phyloP scores from a whole-genome alignment of 2,329 filamentous ascomycete species.

The Nigrograna mackinnonii region DNA sequence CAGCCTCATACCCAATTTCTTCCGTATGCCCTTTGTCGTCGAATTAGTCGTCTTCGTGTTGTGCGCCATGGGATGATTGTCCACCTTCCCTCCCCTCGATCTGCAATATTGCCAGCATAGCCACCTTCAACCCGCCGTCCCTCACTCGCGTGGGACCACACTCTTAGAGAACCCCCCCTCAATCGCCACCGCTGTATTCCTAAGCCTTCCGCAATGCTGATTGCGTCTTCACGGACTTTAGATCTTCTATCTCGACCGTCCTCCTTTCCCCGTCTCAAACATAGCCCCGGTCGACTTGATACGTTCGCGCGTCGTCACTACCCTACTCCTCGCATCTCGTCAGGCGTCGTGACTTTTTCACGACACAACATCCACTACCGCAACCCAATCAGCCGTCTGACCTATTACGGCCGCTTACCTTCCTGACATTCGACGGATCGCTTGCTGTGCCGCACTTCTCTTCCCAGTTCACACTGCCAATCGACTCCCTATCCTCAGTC shows the following conservation, averaged over 20 bases:
- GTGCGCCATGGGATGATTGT: slow-evolving; percentile 8
- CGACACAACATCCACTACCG: slow-evolving; percentile 11
- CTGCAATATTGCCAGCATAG: slow-evolving; percentile 16
- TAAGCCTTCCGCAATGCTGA: slow-evolving; percentile 34
- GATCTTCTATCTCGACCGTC: slow-evolving; percentile 14
- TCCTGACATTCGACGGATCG: neutral
- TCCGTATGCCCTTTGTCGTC: slow-evolving; percentile 11
- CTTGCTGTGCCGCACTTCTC: too few relatives aligned
- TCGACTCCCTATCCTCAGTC: too few relatives aligned
- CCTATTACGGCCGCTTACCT: neutral
- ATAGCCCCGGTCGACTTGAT: slow-evolving; percentile 28
- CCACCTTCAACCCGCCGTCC: slow-evolving; percentile 10
- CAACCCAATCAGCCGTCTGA: neutral
- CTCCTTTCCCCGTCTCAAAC: slow-evolving; percentile 10
- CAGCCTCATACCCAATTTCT: slow-evolving; percentile 7
- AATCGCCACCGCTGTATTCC: slow-evolving; percentile 20
- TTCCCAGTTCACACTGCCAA: too few relatives aligned
- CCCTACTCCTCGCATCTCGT: slow-evolving; percentile 10
- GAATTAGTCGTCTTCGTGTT: slow-evolving; percentile 5
- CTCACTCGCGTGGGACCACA: slow-evolving; percentile 24
- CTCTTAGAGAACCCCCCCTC: slow-evolving; percentile 15
- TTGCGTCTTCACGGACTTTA: slow-evolving; percentile 24
- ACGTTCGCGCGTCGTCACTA: slow-evolving; percentile 29
- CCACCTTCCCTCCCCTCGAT: slow-evolving; percentile 17
- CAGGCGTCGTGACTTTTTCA: slow-evolving; percentile 14